Conservation (phyloP, 1,284 basidiomycete species). For the Melanopsichium pennsylvanicum region DNA sequence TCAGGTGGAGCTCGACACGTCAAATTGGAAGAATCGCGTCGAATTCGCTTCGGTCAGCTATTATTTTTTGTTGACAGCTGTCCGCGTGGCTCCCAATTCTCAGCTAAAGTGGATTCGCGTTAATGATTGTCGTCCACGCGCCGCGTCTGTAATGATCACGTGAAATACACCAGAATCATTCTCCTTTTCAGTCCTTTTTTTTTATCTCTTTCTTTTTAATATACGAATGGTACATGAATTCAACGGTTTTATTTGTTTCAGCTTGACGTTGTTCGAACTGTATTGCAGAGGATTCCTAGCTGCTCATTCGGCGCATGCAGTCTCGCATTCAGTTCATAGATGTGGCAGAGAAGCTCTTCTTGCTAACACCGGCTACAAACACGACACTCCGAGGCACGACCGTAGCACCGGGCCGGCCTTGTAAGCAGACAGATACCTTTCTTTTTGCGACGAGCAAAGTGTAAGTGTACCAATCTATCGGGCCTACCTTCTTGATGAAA, state of each 20-base stretch:
- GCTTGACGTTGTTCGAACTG: too few relatives aligned
- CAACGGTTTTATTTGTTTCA: too few relatives aligned
- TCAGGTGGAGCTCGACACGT: conserved; percentile 40
- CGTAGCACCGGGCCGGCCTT: too few relatives aligned
- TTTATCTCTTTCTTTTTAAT: too few relatives aligned
- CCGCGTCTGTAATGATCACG: conserved; percentile 28
- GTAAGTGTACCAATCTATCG: neutral
- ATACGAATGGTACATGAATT: too few relatives aligned
- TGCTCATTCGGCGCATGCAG: too few relatives aligned
- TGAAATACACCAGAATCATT: conserved; percentile 7
- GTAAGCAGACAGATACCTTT: too few relatives aligned
- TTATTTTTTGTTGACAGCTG: conserved; percentile 48
- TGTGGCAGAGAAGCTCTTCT: too few relatives aligned
- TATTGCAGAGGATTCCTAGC: too few relatives aligned
- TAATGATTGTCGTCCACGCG: conserved; percentile 28
- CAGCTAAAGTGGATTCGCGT: conserved; percentile 41
- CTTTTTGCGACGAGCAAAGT: neutral
- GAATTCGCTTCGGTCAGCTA: conserved; percentile 23
- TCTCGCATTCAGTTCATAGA: too few relatives aligned
- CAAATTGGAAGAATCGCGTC: conserved; percentile 25
- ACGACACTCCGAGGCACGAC: too few relatives aligned
- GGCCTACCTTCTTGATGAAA: neutral
- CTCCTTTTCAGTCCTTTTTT: neutral
- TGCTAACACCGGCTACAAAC: too few relatives aligned
- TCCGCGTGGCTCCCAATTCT: conserved; percentile 15